Percentiles rank a stretch among this genome's conserved stretches.
Evolutionary conservation across 2,329 filamentous ascomycete genomes (phyloP).

Genomic region (Fusarium irregulare): DNA sequence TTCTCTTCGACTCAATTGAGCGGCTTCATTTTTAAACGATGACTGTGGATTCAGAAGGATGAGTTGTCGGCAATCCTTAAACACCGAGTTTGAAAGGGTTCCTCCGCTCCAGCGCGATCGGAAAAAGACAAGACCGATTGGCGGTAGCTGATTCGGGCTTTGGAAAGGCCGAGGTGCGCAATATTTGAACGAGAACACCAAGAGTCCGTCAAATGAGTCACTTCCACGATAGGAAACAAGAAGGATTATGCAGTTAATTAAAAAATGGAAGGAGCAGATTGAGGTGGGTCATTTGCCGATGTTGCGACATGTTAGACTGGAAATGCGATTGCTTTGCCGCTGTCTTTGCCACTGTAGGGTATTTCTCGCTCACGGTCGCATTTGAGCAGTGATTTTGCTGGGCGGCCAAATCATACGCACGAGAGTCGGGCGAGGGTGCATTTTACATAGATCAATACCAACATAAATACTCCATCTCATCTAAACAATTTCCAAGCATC

Average conservation of each 20-base stretch:
- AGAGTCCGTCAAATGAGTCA: slow-evolving; percentile 5
- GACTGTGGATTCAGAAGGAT: background rate
- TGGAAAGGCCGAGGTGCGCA: slow-evolving; percentile 13
- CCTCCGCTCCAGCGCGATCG: background rate
- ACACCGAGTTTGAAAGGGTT: background rate
- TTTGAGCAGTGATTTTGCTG: accelerated
- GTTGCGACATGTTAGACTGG: background rate
- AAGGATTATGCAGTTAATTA: background rate
- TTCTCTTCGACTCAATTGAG: no score
- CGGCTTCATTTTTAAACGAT: accelerated
- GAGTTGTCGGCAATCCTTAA: background rate
- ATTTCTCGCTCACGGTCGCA: no score
- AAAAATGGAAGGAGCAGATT: background rate
- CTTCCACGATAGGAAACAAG: background rate
- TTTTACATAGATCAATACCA: background rate
- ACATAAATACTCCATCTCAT: background rate
- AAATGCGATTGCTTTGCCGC: background rate
- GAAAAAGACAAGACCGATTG: background rate
- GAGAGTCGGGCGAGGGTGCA: accelerated
- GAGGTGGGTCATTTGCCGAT: slow-evolving; percentile 9
- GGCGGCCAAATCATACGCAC: background rate
- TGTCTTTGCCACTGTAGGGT: background rate
- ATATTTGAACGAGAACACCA: background rate
- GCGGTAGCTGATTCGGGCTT: background rate
- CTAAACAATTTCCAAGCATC: background rate